A percentile compares a stretch with the other conserved stretches of the same genome.
Evolutionary conservation across 495 filamentous ascomycete genomes (phyloP).

Genomic region (Acidiella bohemica): DNA sequence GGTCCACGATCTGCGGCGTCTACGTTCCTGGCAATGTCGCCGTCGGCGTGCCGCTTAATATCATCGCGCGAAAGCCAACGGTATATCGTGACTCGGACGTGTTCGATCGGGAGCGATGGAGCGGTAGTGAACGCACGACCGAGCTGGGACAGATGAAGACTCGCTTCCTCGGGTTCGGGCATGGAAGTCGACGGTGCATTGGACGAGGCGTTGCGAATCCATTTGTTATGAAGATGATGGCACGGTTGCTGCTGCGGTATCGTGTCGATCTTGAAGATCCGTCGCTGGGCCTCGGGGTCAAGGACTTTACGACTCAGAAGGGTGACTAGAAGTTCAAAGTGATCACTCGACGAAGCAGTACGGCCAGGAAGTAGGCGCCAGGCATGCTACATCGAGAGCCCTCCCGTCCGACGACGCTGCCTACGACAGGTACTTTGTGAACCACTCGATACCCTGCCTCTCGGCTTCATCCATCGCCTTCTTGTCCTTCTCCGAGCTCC

Average conservation of each 20-base stretch:
- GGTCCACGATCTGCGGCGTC: constrained; percentile 12
- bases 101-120: constrained; percentile 13
- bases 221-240: constrained; percentile 20
- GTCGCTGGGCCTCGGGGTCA: constrained; percentile 11
- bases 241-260: constrained; percentile 14
- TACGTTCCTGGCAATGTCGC: constrained; percentile 13
- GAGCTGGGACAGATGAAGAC: constrained; percentile 19
- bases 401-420: too few relatives aligned
- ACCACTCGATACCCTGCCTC: constrained; percentile 34
- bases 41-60: constrained; percentile 15
- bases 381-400: too few relatives aligned
- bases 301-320: constrained; percentile 21
- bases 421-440: constrained; percentile 27
- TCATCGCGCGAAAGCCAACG: constrained; percentile 13
- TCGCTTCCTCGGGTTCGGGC: constrained; percentile 18
- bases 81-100: constrained; percentile 12
- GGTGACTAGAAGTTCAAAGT: constrained; percentile 15
- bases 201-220: constrained; percentile 15
- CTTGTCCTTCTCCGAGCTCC: constrained; percentile 33
- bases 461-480: constrained; percentile 35
- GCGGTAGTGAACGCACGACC: neutral
- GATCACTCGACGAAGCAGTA: too few relatives aligned
- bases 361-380: too few relatives aligned
- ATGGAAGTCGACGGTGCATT: constrained; percentile 18
- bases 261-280: constrained; percentile 14